These are phyloP conservation scores for Dillenia suffruticosa DNA, from an alignment of 164 flowering plant genomes.

Conservation along the genomic window DNA sequence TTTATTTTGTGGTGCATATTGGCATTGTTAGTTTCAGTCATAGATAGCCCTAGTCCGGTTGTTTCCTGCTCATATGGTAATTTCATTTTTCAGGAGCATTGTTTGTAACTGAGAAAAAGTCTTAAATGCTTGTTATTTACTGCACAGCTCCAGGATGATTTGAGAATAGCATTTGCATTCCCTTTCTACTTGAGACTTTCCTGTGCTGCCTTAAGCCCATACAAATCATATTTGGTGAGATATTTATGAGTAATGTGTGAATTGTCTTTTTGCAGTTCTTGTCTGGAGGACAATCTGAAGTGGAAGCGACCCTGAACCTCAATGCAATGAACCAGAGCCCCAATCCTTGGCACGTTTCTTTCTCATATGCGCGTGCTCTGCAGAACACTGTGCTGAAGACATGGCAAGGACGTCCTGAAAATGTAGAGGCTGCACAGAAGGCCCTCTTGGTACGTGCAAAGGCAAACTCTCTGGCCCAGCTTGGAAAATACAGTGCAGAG, in stretches of 20 bases:
- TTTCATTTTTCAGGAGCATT: no score
- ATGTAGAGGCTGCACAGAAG: conserved; percentile 60
- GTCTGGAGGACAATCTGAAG: conserved; percentile 86
- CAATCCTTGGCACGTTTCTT: conserved; percentile 88
- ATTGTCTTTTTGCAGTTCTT: conserved; percentile 42
- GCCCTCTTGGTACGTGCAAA: conserved; percentile 71
- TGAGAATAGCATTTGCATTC: no score
- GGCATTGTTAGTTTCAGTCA: no score
- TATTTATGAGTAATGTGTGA: background rate
- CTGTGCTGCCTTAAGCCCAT: background rate
- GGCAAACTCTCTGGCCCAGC: conserved; percentile 85
- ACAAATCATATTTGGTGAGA: no score
- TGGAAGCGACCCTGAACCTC: conserved; percentile 73
- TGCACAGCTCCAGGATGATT: no score
- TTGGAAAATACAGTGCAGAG: conserved; percentile 69
- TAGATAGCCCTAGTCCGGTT: no score
- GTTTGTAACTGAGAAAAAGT: no score
- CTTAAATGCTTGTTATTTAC: no score
- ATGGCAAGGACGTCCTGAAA: conserved; percentile 82
- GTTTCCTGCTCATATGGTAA: no score
- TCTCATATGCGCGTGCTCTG: conserved; percentile 82
- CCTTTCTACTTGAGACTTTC: background rate
- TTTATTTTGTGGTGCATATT: no score
- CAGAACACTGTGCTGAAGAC: conserved; percentile 77
- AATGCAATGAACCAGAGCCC: conserved; percentile 87